Base-by-base conservation (phyloP, 805 yeast species). In the Metschnikowia aberdeeniae region DNA sequence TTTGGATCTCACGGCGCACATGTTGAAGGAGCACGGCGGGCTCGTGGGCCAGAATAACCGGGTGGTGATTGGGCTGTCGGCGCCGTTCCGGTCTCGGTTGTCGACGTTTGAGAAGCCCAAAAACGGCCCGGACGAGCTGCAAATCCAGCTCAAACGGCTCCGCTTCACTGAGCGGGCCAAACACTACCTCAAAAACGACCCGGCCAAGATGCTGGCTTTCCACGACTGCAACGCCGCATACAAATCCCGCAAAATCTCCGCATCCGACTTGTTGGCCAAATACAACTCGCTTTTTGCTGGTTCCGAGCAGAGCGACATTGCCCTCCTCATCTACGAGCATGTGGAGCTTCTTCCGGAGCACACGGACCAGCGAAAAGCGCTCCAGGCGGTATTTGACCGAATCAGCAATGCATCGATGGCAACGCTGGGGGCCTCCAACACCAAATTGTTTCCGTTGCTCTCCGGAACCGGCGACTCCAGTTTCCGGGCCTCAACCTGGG, bases 141-240 rank as follows among this genome's bases (percentile, higher is more conserved):
- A 64, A 22, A 61, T 64, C 9, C 79, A 75, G 28, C 64, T 72
- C 34, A 85, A 80, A 53, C 75, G 69, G 50, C 66, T 74, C 59
- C 75, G 96, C 53, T 72, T 89, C 26, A 92, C 86, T 51, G 95
- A 88, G 60, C 73, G 96, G 58, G 96, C 96, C 1, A 82, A 84
- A 59, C 89, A 86, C 61, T 86, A 88, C 59, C 64, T 86, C 42
- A 73, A 78, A 42, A 80, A 83, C 53, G 72, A 81, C 26, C 61
- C 62, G 10, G 61, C 64, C 6, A 69, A 69, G 7, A 70, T 82
- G 51, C 67, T 68, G 7, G 58, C 66, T 42, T 89, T 88, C 60
- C 59, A 64, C 22, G 61, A 64, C 1, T 49, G 78, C 11, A 85
- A 83, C 55, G 65, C 65, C 14, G 58, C 66, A 9, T 86, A 67